Percentiles rank a stretch among this genome's conserved stretches.
Conservation (phyloP, 1,284 basidiomycete species). For the Boletus sp. region DNA sequence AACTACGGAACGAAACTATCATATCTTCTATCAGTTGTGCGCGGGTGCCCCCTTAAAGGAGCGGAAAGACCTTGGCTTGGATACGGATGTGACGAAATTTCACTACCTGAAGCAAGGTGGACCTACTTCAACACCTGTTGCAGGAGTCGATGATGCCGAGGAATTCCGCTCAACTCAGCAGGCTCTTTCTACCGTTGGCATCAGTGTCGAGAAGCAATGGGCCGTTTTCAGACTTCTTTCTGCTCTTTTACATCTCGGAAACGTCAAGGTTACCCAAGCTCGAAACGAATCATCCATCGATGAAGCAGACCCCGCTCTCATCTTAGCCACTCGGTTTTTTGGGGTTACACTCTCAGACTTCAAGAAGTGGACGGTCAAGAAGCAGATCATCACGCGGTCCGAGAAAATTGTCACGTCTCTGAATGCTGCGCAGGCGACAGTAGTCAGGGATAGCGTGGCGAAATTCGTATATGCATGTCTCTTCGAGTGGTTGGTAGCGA, state of each 20-base stretch:
- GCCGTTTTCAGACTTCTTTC: slow-evolving; percentile 95
- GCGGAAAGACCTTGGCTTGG: slow-evolving; percentile 91
- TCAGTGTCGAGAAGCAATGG: slow-evolving; percentile 98
- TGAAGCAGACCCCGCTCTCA: slow-evolving; percentile 83
- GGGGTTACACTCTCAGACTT: slow-evolving; percentile 94
- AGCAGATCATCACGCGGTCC: slow-evolving; percentile 91
- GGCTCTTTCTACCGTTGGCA: slow-evolving; percentile 95
- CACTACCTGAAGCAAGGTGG: slow-evolving; percentile 95
- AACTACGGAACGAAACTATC: slow-evolving; percentile 96
- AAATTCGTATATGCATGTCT: slow-evolving; percentile 99
- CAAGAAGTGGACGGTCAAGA: slow-evolving; percentile 99
- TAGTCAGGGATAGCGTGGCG: slow-evolving; percentile 95
- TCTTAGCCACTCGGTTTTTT: slow-evolving; percentile 85
- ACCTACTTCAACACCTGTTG: slow-evolving; percentile 81
- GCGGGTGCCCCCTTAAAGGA: slow-evolving; percentile 96
- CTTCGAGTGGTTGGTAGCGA: slow-evolving; percentile 98
- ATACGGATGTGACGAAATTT: slow-evolving; percentile 86
- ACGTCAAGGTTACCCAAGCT: slow-evolving; percentile 86
- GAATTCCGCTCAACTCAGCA: slow-evolving; percentile 95
- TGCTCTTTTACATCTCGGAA: slow-evolving; percentile 94
- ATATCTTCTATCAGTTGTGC: slow-evolving; percentile 99
- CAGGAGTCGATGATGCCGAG: slow-evolving; percentile 93
- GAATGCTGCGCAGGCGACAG: slow-evolving; percentile 89
- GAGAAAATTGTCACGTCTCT: slow-evolving; percentile 95
- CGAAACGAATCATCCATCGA: slow-evolving; percentile 87